A percentile compares a stretch with the other conserved stretches of the same genome.
These are phyloP conservation scores for Purpureocillium lavendulum DNA, from an alignment of 2,329 filamentous ascomycete species.

Conservation along the genomic window DNA sequence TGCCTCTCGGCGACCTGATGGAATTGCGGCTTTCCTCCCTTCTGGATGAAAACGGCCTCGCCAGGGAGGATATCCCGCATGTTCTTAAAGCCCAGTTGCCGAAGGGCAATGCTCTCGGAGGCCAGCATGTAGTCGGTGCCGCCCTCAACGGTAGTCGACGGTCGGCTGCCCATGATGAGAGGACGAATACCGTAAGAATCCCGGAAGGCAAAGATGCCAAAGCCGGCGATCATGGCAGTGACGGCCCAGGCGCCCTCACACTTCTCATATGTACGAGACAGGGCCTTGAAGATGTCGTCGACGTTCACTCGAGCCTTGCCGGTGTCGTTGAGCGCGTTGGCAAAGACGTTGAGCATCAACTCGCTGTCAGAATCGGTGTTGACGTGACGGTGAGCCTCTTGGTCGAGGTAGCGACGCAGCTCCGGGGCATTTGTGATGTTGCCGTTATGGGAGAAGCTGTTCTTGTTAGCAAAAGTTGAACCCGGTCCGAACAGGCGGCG, in stretches of 20 bases:
- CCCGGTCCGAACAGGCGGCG: not conserved
- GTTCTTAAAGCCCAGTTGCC: conserved; percentile 70
- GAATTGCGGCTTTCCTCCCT: conserved; percentile 67
- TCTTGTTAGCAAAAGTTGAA: not conserved
- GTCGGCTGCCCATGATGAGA: conserved; percentile 67
- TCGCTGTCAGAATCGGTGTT: conserved; percentile 88
- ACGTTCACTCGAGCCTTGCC: conserved; percentile 74
- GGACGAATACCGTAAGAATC: conserved; percentile 60
- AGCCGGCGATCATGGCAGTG: conserved; percentile 74
- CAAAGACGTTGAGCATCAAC: conserved; percentile 68
- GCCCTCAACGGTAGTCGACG: conserved; percentile 51
- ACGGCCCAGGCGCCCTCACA: conserved; percentile 74
- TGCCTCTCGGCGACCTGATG: conserved; percentile 61
- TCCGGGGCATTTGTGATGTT: conserved; percentile 74
- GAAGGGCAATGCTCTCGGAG: conserved; percentile 77
- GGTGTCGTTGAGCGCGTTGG: conserved; percentile 70
- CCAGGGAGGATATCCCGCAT: conserved; percentile 74
- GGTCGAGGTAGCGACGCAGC: conserved; percentile 63
- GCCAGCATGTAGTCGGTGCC: conserved; percentile 84
- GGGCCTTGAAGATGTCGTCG: conserved; percentile 66
- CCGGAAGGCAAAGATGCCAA: conserved; percentile 71
- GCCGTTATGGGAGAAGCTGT: conserved; percentile 66
- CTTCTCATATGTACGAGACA: conserved; percentile 63
- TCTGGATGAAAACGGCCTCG: conserved; percentile 77
- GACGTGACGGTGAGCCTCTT: conserved; percentile 75